Evolutionary conservation across 2,329 filamentous ascomycete species (phyloP).

Genomic region (Nothomitra cinnamomea): DNA sequence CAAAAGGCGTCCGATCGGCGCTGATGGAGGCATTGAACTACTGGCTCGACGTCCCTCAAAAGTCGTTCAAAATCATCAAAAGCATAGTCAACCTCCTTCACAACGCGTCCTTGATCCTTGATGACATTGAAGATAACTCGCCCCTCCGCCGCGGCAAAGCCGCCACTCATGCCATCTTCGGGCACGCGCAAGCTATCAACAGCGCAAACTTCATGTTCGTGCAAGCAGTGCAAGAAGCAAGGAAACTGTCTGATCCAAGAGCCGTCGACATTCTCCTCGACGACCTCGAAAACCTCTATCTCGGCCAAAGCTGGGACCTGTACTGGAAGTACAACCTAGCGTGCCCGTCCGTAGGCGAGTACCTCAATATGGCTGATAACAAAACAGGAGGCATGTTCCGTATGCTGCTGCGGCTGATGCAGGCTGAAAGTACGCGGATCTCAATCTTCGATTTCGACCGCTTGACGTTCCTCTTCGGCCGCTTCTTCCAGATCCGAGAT

Average conservation of each 20-base stretch:
- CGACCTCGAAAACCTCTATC: constrained; percentile 29
- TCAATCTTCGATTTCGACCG: constrained; percentile 22
- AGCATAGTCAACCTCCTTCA: constrained; percentile 29
- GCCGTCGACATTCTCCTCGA: constrained; percentile 26
- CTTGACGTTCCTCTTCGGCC: constrained; percentile 5
- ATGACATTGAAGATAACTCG: constrained; percentile 33
- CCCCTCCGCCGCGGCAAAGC: constrained; percentile 30
- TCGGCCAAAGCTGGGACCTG: constrained; percentile 31
- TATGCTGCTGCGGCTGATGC: constrained; percentile 28
- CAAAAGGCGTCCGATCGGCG: constrained; percentile 26
- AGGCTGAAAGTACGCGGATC: constrained; percentile 18
- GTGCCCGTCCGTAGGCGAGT: constrained; percentile 29
- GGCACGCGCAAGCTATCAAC: constrained; percentile 34
- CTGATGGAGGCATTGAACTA: constrained; percentile 28
- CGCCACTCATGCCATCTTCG: constrained; percentile 32
- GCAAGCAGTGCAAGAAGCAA: constrained; percentile 25
- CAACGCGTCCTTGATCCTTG: constrained; percentile 28
- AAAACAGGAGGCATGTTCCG: constrained; percentile 32
- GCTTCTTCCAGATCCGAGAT: constrained; percentile 9
- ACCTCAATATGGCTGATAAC: constrained; percentile 31
- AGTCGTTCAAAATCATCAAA: constrained; percentile 25
- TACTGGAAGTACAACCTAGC: constrained; percentile 30
- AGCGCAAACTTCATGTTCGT: constrained; percentile 33
- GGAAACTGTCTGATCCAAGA: constrained; percentile 22
- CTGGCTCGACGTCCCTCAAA: constrained; percentile 26